Evolutionary conservation across 2,329 filamentous ascomycete genomes (phyloP), one percentile per base, ranked within the genome.

Genomic region (Paraphaeosphaeria sporulosa): DNA sequence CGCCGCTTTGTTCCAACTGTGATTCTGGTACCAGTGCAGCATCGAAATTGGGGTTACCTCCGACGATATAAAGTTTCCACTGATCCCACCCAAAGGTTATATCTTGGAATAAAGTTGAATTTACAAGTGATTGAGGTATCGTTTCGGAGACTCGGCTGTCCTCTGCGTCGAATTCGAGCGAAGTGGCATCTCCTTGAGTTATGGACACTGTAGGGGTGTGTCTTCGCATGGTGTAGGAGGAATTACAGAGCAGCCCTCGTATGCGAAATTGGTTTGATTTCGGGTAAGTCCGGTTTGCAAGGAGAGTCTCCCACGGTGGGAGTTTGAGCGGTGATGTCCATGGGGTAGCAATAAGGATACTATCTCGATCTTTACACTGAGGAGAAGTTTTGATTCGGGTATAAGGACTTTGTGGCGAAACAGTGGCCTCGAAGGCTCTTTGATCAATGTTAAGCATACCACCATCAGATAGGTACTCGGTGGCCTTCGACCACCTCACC

Each of bases 311-410:
- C 34, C 12, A 17, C 12, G 34, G 34, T 12, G 15, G 0, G 2
- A 61, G 50, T 13, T 61, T 4, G 15, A 38, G 15, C 8, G 57
- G 43, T 3, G 43, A 23, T n/a, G 67, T 65, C 62, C 64, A 70
- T 6, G 67, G 61, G 21, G 64, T 68, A 51, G 38, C 65, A 13
- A 58, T n/a, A 8, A 67, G 34, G n/a, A 68, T 66, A 6, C 66
- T 66, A 21, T 70, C 63, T 1, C 57, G 60, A 13, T 52, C 55
- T 25, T 23, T 17, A 32, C 66, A 68, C 55, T 68, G 52, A 4
- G 52, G 19, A 6, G 65, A 64, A 10, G 60, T 25, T n/a, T 66
- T 63, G 15, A 63, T 19, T 5, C 63, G 63, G 9, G 61, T 59
- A 19, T 46, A 67, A 2, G 57, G 38, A n/a, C 58, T 38, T 38